These are phyloP conservation scores for Tolypocladium endophyticum DNA, from an alignment of 2,329 filamentous ascomycete genomes.

Conservation along the genomic window DNA sequence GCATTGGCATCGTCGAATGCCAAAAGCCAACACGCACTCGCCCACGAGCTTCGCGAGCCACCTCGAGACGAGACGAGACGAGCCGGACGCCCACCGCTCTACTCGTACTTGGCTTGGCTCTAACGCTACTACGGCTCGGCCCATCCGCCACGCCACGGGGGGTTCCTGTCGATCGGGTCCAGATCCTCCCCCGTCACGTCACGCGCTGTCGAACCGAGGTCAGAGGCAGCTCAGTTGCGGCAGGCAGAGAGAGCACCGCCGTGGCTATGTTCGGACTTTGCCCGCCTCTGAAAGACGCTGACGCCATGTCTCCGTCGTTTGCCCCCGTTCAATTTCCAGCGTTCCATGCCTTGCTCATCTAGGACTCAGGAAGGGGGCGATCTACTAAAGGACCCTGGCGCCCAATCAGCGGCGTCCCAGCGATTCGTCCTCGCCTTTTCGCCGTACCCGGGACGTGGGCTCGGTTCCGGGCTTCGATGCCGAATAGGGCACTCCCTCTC, in stretches of 20 bases:
- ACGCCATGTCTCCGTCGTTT: background rate
- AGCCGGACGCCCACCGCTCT: background rate
- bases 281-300: background rate
- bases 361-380: background rate
- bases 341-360: background rate
- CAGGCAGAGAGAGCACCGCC: background rate
- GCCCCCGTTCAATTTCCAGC: background rate
- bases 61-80: background rate
- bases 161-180: background rate
- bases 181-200: background rate
- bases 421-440: slow-evolving; percentile 7
- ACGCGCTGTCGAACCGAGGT: background rate
- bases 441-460: slow-evolving; percentile 16
- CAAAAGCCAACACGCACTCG: background rate
- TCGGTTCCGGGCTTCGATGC: slow-evolving; percentile 8
- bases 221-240: background rate
- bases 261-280: background rate
- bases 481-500: background rate
- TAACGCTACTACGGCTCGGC: background rate
- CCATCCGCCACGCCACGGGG: background rate
- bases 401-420: slow-evolving; percentile 19
- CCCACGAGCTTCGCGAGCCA: background rate
- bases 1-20: background rate
- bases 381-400: background rate
- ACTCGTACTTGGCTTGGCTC: background rate